Evolutionary conservation across 2,329 filamentous ascomycete genomes (phyloP).

Genomic region (Clathrospora elynae): DNA sequence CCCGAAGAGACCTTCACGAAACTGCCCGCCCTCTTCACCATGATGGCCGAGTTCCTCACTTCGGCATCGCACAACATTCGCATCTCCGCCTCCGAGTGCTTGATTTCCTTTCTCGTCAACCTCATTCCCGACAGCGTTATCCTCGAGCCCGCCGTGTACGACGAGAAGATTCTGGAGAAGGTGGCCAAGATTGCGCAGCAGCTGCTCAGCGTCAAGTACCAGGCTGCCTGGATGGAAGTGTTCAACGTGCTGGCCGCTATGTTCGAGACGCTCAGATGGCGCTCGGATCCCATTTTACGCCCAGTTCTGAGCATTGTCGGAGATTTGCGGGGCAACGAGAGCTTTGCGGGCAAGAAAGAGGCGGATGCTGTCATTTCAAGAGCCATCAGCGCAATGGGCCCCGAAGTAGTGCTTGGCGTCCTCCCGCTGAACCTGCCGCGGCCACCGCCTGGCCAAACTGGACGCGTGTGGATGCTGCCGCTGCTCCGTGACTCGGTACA

Average conservation of each 20-base stretch:
- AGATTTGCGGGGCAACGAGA: conserved; percentile 83
- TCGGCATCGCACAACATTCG: conserved; percentile 92
- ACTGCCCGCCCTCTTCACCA: conserved; percentile 79
- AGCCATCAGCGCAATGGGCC: conserved; percentile 87
- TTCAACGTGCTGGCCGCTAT: conserved; percentile 87
- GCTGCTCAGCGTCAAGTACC: conserved; percentile 86
- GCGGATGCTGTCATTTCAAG: conserved; percentile 88
- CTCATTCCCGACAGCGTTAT: conserved; percentile 84
- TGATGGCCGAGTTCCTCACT: conserved; percentile 80
- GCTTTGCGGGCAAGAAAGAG: conserved; percentile 92
- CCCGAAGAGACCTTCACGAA: conserved; percentile 92
- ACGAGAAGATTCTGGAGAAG: conserved; percentile 87
- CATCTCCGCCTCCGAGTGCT: conserved; percentile 89
- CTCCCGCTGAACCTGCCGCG: conserved; percentile 85
- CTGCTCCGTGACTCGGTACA: conserved; percentile 86
- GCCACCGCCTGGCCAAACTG: conserved; percentile 76
- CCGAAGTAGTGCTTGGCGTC: conserved; percentile 78
- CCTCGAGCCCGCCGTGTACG: conserved; percentile 85
- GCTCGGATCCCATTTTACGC: conserved; percentile 75
- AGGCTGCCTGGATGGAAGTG: conserved; percentile 91
- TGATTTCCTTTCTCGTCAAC: conserved; percentile 90
- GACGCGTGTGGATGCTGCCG: conserved; percentile 92
- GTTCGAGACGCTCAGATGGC: conserved; percentile 87
- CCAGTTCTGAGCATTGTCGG: conserved; percentile 79
- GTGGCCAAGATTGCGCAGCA: conserved; percentile 73